Percentiles rank a stretch among this genome's conserved stretches.
Evolutionary conservation across 441 rosid species (phyloP).

Genomic region (Dalechampia spathulata): DNA sequence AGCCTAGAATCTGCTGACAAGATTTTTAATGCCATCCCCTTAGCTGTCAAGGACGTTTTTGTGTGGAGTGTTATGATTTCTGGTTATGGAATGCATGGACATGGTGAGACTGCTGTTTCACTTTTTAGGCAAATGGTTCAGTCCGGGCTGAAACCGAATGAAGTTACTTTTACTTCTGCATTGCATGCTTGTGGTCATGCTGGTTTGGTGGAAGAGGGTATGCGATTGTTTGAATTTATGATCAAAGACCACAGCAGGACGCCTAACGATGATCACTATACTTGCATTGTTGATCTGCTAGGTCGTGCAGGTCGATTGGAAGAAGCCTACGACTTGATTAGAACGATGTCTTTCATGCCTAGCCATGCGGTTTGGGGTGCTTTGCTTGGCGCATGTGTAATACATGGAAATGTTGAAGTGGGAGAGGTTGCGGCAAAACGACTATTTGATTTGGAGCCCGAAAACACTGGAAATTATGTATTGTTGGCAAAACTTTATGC

Average conservation of each 20-base stretch:
- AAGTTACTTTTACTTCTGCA: constrained; percentile 59
- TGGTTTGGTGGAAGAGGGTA: constrained; percentile 55
- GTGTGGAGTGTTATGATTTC: constrained; percentile 71
- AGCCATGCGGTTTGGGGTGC: constrained; percentile 66
- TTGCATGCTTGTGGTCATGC: constrained; percentile 75
- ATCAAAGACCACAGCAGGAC: constrained; percentile 28
- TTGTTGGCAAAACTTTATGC: constrained; percentile 69
- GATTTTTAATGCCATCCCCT: constrained; percentile 40
- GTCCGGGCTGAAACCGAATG: constrained; percentile 57
- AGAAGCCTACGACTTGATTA: constrained; percentile 51
- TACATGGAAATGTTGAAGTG: constrained; percentile 62
- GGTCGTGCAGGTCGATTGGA: constrained; percentile 59
- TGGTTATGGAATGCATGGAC: constrained; percentile 74
- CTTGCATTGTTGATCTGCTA: constrained; percentile 69
- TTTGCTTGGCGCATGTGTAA: constrained; percentile 62
- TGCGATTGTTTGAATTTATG: constrained; percentile 47
- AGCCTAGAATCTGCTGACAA: constrained; percentile 35
- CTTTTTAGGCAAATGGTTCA: constrained; percentile 60
- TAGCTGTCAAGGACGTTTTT: constrained; percentile 33
- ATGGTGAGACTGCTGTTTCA: constrained; percentile 38
- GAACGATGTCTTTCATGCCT: constrained; percentile 41
- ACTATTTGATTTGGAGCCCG: constrained; percentile 57
- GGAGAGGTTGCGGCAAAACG: constrained; percentile 56
- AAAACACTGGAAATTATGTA: constrained; percentile 56
- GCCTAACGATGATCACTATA: constrained; percentile 54